Percentiles rank a stretch among this genome's conserved stretches.
phyloP scores from a whole-genome alignment of 2,329 filamentous ascomycete species.

The Verticillium tricorpus region DNA sequence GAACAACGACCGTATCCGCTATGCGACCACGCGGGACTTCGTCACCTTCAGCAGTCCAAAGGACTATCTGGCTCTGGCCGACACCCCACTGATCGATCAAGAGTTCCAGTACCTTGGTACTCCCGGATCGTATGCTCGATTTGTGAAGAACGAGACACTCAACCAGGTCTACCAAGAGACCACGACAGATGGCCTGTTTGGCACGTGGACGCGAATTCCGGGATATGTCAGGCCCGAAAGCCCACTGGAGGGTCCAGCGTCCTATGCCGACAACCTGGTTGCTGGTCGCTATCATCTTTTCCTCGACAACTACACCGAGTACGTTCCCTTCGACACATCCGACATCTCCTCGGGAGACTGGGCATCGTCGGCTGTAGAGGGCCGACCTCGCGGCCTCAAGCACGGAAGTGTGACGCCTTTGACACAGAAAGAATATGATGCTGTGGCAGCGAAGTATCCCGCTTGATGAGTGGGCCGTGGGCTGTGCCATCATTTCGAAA shows the following conservation, averaged over 20 bases:
- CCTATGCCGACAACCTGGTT: slow-evolving; percentile 30
- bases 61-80: slow-evolving; percentile 35
- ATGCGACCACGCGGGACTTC: slow-evolving; percentile 47
- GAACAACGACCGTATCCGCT: slow-evolving; percentile 37
- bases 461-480: background rate
- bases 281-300: slow-evolving; percentile 33
- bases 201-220: slow-evolving; percentile 37
- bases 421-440: slow-evolving; percentile 34
- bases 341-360: slow-evolving; percentile 33
- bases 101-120: slow-evolving; percentile 39
- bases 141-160: slow-evolving; percentile 45
- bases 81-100: slow-evolving; percentile 43
- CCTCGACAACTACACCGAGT: slow-evolving; percentile 39
- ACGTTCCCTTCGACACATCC: slow-evolving; percentile 37
- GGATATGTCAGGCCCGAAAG: slow-evolving; percentile 26
- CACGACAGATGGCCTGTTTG: slow-evolving; percentile 39
- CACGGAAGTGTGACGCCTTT: slow-evolving; percentile 43
- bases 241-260: slow-evolving; percentile 30
- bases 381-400: slow-evolving; percentile 39
- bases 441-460: slow-evolving; percentile 7
- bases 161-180: slow-evolving; percentile 44
- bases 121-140: slow-evolving; percentile 36
- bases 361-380: slow-evolving; percentile 27
- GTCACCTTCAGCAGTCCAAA: slow-evolving; percentile 37
- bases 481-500: background rate